phyloP scores from a whole-genome alignment of 768 basidiomycete species.

The Tylopilus subfusipes region DNA sequence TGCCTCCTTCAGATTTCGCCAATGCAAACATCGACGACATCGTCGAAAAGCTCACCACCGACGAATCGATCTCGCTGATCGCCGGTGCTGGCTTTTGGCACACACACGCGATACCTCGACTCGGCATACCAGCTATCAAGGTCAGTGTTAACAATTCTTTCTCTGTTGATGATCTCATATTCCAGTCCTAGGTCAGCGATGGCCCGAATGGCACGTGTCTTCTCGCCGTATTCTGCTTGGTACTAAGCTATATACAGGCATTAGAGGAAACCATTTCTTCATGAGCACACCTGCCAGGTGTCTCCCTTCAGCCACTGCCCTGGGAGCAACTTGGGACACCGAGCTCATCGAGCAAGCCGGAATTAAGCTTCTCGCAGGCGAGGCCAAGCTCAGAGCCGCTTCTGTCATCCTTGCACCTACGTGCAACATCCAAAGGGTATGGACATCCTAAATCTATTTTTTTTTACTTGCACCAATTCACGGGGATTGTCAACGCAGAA shows the following conservation, averaged over 20 bases:
- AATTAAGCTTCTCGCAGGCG: conserved; percentile 60
- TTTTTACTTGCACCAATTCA: neutral
- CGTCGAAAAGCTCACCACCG: conserved; percentile 63
- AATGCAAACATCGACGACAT: conserved; percentile 58
- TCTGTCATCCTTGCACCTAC: conserved; percentile 76
- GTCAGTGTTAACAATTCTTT: conserved; percentile 25
- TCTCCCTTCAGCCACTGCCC: conserved; percentile 68
- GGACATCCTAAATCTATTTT: conserved; percentile 10
- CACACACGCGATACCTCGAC: conserved; percentile 58
- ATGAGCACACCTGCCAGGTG: conserved; percentile 81
- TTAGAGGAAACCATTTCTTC: conserved; percentile 72
- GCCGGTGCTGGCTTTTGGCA: conserved; percentile 80
- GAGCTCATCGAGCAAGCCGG: conserved; percentile 62
- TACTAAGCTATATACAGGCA: conserved; percentile 29
- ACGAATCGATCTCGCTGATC: conserved; percentile 69
- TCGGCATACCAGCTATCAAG: conserved; percentile 72
- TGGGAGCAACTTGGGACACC: conserved; percentile 73
- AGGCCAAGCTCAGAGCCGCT: conserved; percentile 68
- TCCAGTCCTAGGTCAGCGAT: conserved; percentile 59
- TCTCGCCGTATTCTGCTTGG: neutral
- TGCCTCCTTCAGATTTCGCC: conserved; percentile 70
- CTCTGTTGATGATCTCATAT: neutral
- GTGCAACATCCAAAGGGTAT: conserved; percentile 77
- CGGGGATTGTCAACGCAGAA: conserved; percentile 37
- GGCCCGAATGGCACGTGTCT: conserved; percentile 63